These are phyloP conservation scores for Coprinopsis cinerea DNA, from an alignment of 768 basidiomycete species.

Conservation along the genomic window DNA sequence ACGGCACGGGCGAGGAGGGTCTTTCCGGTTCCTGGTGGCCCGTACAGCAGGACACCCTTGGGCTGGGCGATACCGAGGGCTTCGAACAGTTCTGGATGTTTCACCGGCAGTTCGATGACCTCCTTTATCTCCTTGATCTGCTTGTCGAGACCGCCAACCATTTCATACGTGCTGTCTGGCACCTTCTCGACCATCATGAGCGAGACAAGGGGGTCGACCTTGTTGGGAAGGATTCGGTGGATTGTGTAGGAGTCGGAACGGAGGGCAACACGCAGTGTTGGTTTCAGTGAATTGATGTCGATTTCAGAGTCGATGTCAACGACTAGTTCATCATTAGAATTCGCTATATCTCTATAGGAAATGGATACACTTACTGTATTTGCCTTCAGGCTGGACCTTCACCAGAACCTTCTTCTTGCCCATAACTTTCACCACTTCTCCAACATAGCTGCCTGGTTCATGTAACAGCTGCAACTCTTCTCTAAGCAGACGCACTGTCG, in stretches of 20 bases:
- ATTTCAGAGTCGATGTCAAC: slow-evolving; percentile 92
- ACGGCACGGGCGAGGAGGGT: slow-evolving; percentile 93
- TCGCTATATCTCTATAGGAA: no score
- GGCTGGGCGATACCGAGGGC: slow-evolving; percentile 95
- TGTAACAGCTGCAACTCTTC: slow-evolving; percentile 92
- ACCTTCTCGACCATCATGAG: slow-evolving; percentile 99
- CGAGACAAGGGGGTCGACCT: slow-evolving; percentile 96
- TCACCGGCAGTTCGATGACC: slow-evolving; percentile 95
- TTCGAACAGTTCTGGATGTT: slow-evolving; percentile 96
- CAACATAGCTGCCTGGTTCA: slow-evolving; percentile 96
- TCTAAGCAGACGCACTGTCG: slow-evolving; percentile 76
- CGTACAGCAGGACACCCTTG: slow-evolving; percentile 93
- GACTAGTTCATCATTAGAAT: no score
- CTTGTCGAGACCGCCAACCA: slow-evolving; percentile 98
- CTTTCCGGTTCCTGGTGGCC: slow-evolving; percentile 95
- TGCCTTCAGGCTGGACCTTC: slow-evolving; percentile 97
- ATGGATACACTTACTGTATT: slow-evolving; percentile 98
- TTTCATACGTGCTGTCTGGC: slow-evolving; percentile 98
- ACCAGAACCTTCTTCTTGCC: slow-evolving; percentile 98
- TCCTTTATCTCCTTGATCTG: slow-evolving; percentile 98
- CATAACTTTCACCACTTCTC: slow-evolving; percentile 98
- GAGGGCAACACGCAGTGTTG: slow-evolving; percentile 88
- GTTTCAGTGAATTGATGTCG: slow-evolving; percentile 70
- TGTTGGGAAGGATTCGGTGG: slow-evolving; percentile 95
- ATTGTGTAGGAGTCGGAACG: slow-evolving; percentile 95